Conservation (phyloP, 2,329 filamentous ascomycete genomes). For the Hymenotorrendiella dingleyae region DNA sequence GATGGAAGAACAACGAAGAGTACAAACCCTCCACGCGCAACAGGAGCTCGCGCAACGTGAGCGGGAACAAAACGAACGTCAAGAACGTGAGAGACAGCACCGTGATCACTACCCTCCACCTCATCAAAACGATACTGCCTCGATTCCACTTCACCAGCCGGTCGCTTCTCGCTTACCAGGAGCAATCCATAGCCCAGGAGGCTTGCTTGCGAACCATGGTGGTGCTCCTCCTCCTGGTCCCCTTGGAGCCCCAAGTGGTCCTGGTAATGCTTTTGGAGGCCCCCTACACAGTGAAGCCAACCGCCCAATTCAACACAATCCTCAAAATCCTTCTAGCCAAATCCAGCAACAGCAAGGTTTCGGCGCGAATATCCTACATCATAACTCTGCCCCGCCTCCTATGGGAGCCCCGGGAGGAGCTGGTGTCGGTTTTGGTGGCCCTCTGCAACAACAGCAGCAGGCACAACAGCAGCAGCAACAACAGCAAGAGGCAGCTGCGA, state of each 20-base stretch:
- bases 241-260: constrained; percentile 30
- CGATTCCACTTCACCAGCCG: constrained; percentile 89
- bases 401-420: constrained; percentile 55
- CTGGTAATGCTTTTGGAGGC: constrained; percentile 43
- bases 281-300: constrained; percentile 47
- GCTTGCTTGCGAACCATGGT: constrained; percentile 71
- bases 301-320: constrained; percentile 47
- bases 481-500: constrained; percentile 41
- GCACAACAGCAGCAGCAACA: constrained; percentile 34
- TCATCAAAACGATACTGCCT: constrained; percentile 81
- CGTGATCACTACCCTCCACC: constrained; percentile 63
- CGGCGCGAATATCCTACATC: constrained; percentile 37
- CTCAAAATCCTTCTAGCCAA: constrained; percentile 35
- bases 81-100: constrained; percentile 49
- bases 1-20: constrained; percentile 48
- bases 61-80: constrained; percentile 44
- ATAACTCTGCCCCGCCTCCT: constrained; percentile 45
- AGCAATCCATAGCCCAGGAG: constrained; percentile 87
- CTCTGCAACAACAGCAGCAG: constrained; percentile 38
- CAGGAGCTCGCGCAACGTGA: constrained; percentile 51
- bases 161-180: constrained; percentile 75
- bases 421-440: constrained; percentile 63
- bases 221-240: constrained; percentile 50
- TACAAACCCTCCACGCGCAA: constrained; percentile 42
- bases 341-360: constrained; percentile 55